Percentiles rank a stretch among this genome's conserved stretches.
These are phyloP conservation scores for Penicillium longicatenatum DNA, from an alignment of 495 filamentous ascomycete genomes.

Conservation along the genomic window DNA sequence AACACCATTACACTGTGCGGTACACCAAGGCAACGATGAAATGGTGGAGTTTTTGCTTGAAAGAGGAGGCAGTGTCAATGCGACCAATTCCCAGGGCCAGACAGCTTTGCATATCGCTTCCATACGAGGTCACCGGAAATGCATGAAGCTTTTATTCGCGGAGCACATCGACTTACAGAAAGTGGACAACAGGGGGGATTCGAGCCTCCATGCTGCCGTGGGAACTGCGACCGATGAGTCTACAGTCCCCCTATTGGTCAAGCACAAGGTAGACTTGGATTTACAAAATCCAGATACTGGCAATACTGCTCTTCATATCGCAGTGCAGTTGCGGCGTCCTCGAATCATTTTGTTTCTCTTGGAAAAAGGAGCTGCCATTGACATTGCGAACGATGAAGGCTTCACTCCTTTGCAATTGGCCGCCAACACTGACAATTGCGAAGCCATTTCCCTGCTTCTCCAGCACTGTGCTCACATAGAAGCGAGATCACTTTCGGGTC, in stretches of 20 bases:
- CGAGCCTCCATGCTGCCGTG: slow-evolving; percentile 31
- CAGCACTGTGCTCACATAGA: slow-evolving; percentile 29
- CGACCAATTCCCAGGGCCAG: slow-evolving; percentile 19
- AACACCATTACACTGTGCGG: slow-evolving; percentile 40
- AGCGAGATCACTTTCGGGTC: slow-evolving; percentile 20
- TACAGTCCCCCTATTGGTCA: slow-evolving; percentile 32
- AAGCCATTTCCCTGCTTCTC: slow-evolving; percentile 32
- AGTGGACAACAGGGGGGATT: slow-evolving; percentile 17
- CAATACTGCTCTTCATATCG: slow-evolving; percentile 38
- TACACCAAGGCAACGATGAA: slow-evolving; percentile 36
- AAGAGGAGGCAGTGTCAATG: slow-evolving; percentile 29
- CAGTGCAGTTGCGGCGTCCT: slow-evolving; percentile 26
- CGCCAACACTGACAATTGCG: slow-evolving; percentile 31
- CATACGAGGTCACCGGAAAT: slow-evolving; percentile 28
- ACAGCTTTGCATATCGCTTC: slow-evolving; percentile 36
- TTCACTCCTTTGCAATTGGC: slow-evolving; percentile 38
- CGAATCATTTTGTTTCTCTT: slow-evolving; percentile 35
- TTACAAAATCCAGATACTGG: slow-evolving; percentile 29
- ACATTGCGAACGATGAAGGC: slow-evolving; percentile 27
- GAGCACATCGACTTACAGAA: slow-evolving; percentile 21
- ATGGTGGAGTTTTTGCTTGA: slow-evolving; percentile 42
- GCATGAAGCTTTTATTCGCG: slow-evolving; percentile 29
- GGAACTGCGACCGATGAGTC: slow-evolving; percentile 34
- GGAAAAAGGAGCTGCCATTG: slow-evolving; percentile 28
- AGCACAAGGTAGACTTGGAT: slow-evolving; percentile 27